Evolutionary conservation across 176 grass and related monocot species (phyloP), one percentile per base, ranked within the genome.

Genomic region (Rhynchospora pubera): DNA sequence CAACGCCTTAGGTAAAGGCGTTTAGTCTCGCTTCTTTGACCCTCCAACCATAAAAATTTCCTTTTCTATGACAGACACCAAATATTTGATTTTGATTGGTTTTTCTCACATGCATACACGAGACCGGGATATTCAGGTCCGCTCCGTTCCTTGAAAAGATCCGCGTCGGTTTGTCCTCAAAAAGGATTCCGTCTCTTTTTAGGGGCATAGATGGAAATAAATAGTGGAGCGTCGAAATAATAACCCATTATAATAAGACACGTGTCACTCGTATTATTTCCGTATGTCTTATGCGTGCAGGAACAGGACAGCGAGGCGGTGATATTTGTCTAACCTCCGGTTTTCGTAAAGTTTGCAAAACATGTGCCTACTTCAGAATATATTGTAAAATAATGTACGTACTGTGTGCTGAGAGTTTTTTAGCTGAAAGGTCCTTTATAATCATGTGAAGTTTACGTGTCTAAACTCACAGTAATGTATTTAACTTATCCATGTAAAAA

Each of bases 1-100:
- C 65, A 15, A 72, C 68, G 68, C 68, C 68, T 72, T 48, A 21
- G 68, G 68, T 72, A 72, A 50, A 72, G n/a, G 44, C 68, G 44
- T 23, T 8, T 72, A 4, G 6, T 21, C 42, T 46, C 43, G 21
- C 68, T 72, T 48, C 43, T 72, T 12, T 71, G 43, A 71, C 68
- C 34, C 68, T 47, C 44, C 68, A 72, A 47, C 68, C 68, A 72
- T 72, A 46, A 34, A n/a, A 72, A 72, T 47, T 47, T 48, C 8
- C 8, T 72, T 72, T 48, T 47, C 28, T 69, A n/a, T n/a, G n/a
- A n/a, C n/a, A 18, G 16, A 18, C 6, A 13, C 39, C 2, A n/a
- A 69, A 69, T 69, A 72, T 72, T 39, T 39, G 34, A 39, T 39
- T 39, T 1, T 39, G 12, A 0, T 9, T 19, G 45, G 44, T 22